These are phyloP conservation scores for Pseudogymnoascus verrucosus DNA, from an alignment of 2,329 filamentous ascomycete species.

Conservation along the genomic window DNA sequence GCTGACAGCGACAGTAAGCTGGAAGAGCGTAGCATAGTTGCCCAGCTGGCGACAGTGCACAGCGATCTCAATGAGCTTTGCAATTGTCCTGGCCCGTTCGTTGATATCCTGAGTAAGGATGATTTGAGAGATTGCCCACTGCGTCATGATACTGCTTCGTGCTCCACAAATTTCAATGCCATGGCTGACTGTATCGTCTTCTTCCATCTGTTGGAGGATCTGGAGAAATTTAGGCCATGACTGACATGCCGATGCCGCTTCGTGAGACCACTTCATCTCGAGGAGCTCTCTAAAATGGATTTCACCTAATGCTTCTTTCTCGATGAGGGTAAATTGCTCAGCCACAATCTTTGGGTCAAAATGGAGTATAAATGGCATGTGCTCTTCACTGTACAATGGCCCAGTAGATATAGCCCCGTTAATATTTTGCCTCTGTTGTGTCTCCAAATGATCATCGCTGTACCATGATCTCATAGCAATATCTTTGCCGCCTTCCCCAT, in stretches of 20 bases:
- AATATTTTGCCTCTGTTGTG: slow-evolving; percentile 4
- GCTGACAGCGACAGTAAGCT: slow-evolving; percentile 69
- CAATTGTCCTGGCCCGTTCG: slow-evolving; percentile 67
- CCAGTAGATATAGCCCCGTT: neutral
- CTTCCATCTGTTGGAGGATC: slow-evolving; percentile 53
- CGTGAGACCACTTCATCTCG: slow-evolving; percentile 68
- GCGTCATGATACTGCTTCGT: slow-evolving; percentile 81
- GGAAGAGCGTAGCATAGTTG: slow-evolving; percentile 78
- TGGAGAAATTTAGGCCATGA: slow-evolving; percentile 79
- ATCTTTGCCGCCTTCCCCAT: neutral
- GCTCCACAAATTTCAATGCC: slow-evolving; percentile 80
- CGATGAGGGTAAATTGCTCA: slow-evolving; percentile 77
- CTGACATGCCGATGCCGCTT: slow-evolving; percentile 55
- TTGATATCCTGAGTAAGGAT: slow-evolving; percentile 64
- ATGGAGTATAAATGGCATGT: slow-evolving; percentile 72
- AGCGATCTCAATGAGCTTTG: slow-evolving; percentile 77
- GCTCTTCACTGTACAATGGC: slow-evolving; percentile 25
- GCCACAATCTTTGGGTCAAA: slow-evolving; percentile 73
- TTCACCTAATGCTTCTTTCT: slow-evolving; percentile 78
- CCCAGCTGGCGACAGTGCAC: slow-evolving; percentile 65
- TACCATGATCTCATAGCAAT: slow-evolving; percentile 4
- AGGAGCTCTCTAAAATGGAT: slow-evolving; percentile 85
- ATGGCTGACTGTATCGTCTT: slow-evolving; percentile 1
- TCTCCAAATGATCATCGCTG: neutral
- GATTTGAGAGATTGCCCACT: slow-evolving; percentile 75